Evolutionary conservation across 768 basidiomycete genomes (phyloP), one percentile per base, ranked within the genome.

Genomic region (Mycena belliarum): DNA sequence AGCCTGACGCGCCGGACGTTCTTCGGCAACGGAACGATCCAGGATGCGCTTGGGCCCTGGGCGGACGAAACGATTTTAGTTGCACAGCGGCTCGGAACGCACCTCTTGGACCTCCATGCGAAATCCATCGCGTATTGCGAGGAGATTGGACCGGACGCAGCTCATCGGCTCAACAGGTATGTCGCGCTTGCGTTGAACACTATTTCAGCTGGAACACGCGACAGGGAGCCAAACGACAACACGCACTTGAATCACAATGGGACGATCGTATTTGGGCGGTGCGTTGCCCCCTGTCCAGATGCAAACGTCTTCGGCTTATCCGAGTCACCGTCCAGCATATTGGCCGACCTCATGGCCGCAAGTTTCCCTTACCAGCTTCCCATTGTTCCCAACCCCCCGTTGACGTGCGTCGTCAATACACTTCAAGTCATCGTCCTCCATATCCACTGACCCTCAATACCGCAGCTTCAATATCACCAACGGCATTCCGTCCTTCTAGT

Each of bases 251-350:
- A 76, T 49, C 58, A 64, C 7, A 76, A 76, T 51, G 76, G 76
- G 44, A 75, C 73, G 5, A 76, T 75, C 16, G 73, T 78, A 6
- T 77, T 77, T 61, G 75, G 76, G 33, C 67, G 75, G 75, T 73
- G 55, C 55, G 47, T 25, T 33, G 35, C 45, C 44, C 35, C 21
- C 25, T 24, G 37, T 8, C 8, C 25, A 35, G 12, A 42, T 26
- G 26, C 24, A 3, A 15, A 15, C 33, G 16, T 35, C 12, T 35
- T 29, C 29, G 29, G 12, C 14, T 37, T 15, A 44, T 14, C 49
- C 44, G n/a, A n/a, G n/a, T n/a, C 29, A 57, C 48, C n/a, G 23
- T 42, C 20, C 46, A 75, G 76, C 41, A 77, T 76, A 75, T 61
- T 77, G 1, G 76, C 76, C 14, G 72, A 78, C 59, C 68, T 77